Percentiles rank a stretch among this genome's conserved stretches.
Conservation (phyloP, 2,329 filamentous ascomycete genomes). For the Penicillium verrucosum region DNA sequence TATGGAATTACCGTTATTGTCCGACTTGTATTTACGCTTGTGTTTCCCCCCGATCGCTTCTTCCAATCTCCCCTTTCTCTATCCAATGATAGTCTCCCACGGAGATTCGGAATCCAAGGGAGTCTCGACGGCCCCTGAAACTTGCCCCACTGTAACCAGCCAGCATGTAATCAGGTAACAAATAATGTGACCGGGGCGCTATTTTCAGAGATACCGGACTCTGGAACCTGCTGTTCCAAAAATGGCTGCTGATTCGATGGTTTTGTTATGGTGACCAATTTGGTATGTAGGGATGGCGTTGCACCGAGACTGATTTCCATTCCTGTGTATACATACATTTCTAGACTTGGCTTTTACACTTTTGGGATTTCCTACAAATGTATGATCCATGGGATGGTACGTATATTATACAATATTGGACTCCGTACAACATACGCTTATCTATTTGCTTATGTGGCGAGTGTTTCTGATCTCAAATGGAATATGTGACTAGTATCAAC, state of each 20-base stretch:
- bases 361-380: neutral
- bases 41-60: conserved; percentile 1
- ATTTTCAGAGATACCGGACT: conserved; percentile 11
- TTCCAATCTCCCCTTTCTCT: neutral
- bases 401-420: no score
- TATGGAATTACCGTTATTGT: conserved; percentile 12
- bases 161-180: conserved; percentile 18
- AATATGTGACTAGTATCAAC: neutral
- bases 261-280: conserved; percentile 20
- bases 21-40: conserved; percentile 9
- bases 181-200: conserved; percentile 16
- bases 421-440: neutral
- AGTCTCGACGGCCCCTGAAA: conserved; percentile 33
- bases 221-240: neutral
- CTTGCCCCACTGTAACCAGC: conserved; percentile 21
- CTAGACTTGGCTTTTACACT: neutral
- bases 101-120: conserved; percentile 21
- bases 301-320: conserved; percentile 24
- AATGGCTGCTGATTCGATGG: conserved; percentile 14
- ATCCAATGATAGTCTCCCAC: conserved; percentile 8
- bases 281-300: conserved; percentile 33
- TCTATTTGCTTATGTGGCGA: neutral
- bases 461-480: neutral
- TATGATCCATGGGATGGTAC: neutral
- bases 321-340: conserved; percentile 9